phyloP scores from a whole-genome alignment of 805 yeast species.

The Cephaloascus fragrans region DNA sequence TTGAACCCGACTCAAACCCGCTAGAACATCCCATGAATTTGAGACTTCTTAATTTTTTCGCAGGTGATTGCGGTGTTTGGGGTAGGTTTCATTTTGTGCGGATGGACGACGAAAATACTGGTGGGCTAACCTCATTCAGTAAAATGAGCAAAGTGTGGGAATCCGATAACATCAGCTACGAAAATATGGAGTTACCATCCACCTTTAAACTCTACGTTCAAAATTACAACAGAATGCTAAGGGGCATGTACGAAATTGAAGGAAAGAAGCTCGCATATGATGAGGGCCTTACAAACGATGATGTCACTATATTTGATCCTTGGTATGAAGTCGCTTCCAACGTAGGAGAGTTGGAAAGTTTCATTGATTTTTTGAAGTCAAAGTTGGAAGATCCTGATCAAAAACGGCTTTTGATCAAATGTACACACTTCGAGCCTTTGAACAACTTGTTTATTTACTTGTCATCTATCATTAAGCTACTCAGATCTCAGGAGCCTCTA shows the following conservation, averaged over 20 bases:
- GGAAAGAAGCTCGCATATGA: constrained; percentile 27
- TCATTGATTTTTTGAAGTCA: constrained; percentile 13
- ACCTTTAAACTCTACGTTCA: constrained; percentile 30
- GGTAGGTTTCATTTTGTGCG: constrained; percentile 29
- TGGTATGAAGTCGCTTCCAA: constrained; percentile 29
- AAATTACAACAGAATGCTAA: constrained; percentile 24
- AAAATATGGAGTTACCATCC: constrained; percentile 10
- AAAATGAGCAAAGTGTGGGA: constrained; percentile 19
- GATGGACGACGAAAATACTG: constrained; percentile 22
- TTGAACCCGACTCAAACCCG: constrained; percentile 30
- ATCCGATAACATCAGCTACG: constrained; percentile 1
- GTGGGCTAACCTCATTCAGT: constrained; percentile 24
- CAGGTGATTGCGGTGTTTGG: constrained; percentile 29
- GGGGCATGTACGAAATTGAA: constrained; percentile 13
- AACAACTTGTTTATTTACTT: constrained; percentile 19
- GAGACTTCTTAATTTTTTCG: constrained; percentile 22
- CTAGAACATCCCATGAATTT: constrained; percentile 19
- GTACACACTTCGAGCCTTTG: too few species aligned
- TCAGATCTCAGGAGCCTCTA: constrained; percentile 14
- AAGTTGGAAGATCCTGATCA: constrained; percentile 14
- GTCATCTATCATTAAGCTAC: constrained; percentile 15
- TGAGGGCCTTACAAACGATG: constrained; percentile 10
- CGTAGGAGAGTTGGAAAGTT: constrained; percentile 15
- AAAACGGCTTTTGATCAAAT: too few species aligned
- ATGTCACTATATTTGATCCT: constrained; percentile 3